Conservation (phyloP, 1,139 yeast species). For the Torulaspora globosa region DNA sequence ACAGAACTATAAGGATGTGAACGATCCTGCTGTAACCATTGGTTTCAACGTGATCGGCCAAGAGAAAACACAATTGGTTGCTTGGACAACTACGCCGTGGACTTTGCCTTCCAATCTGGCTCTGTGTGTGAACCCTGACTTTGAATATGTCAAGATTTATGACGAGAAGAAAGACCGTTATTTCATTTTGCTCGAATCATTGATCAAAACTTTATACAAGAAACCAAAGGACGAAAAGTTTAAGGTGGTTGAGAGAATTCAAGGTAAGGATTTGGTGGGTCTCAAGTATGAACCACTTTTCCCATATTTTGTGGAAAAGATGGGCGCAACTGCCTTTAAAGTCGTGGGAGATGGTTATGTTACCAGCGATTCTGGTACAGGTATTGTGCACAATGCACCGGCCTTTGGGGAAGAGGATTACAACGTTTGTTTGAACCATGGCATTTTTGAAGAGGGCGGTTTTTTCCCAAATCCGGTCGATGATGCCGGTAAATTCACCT, state of each 20-base stretch:
- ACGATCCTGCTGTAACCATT: conserved; percentile 93
- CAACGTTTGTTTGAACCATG: conserved; percentile 69
- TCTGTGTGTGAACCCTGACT: conserved; percentile 83
- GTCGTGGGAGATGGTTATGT: conserved; percentile 83
- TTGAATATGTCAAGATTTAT: conserved; percentile 85
- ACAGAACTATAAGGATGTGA: conserved; percentile 94
- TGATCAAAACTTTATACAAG: conserved; percentile 80
- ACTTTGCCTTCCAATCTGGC: conserved; percentile 93
- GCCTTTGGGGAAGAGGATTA: conserved; percentile 99
- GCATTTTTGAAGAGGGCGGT: conserved; percentile 64
- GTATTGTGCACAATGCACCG: conserved; percentile 97
- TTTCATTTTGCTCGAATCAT: conserved; percentile 77
- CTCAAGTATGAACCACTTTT: conserved; percentile 76
- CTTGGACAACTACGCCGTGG: conserved; percentile 99
- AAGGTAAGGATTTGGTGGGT: conserved; percentile 78
- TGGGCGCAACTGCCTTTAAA: conserved; percentile 71
- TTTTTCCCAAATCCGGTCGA: conserved; percentile 92
- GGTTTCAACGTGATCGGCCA: conserved; percentile 81
- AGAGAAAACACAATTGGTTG: conserved; percentile 77
- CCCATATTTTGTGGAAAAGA: conserved; percentile 71
- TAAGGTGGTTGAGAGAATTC: conserved; percentile 72
- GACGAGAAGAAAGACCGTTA: conserved; percentile 82
- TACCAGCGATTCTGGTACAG: conserved; percentile 94
- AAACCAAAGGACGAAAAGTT: conserved; percentile 88
- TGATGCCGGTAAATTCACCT: conserved; percentile 80